Conservation (phyloP, 371 early-diverging fungal genomes). For the Actinomortierella wolfii region DNA sequence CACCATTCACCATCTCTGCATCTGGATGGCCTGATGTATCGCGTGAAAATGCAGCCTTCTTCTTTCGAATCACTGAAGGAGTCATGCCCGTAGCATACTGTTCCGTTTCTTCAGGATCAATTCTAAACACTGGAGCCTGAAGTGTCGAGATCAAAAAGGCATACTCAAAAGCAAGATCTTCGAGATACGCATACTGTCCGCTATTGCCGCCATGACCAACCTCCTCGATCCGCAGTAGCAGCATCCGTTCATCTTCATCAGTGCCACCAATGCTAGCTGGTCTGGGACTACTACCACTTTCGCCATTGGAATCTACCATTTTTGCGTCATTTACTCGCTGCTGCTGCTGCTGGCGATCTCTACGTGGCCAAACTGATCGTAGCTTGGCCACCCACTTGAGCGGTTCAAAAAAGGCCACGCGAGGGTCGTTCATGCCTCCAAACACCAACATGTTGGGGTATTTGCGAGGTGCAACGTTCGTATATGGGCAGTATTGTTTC, state of each 20-base stretch:
- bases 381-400: slow-evolving; percentile 65
- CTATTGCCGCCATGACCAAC: slow-evolving; percentile 63
- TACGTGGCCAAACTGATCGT: slow-evolving; percentile 40
- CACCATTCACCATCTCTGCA: slow-evolving; percentile 3
- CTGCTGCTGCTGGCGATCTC: slow-evolving; percentile 3
- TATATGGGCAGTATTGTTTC: slow-evolving; percentile 54
- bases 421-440: slow-evolving; percentile 68
- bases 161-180: slow-evolving; percentile 65
- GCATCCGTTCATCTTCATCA: slow-evolving; percentile 19
- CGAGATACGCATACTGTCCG: slow-evolving; percentile 60
- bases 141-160: slow-evolving; percentile 55
- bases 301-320: no score
- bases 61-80: slow-evolving; percentile 20
- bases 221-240: slow-evolving; percentile 58
- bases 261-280: no score
- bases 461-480: slow-evolving; percentile 34
- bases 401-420: slow-evolving; percentile 64
- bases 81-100: slow-evolving; percentile 7
- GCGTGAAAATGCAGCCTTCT: slow-evolving; percentile 20
- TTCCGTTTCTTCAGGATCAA: slow-evolving; percentile 17
- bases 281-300: no score
- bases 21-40: slow-evolving; percentile 16
- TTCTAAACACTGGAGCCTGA: slow-evolving; percentile 40
- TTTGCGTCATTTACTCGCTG: not conserved
- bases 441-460: slow-evolving; percentile 64